These are phyloP conservation scores for Piloderma croceum DNA, from an alignment of 768 basidiomycete genomes.

Conservation along the genomic window DNA sequence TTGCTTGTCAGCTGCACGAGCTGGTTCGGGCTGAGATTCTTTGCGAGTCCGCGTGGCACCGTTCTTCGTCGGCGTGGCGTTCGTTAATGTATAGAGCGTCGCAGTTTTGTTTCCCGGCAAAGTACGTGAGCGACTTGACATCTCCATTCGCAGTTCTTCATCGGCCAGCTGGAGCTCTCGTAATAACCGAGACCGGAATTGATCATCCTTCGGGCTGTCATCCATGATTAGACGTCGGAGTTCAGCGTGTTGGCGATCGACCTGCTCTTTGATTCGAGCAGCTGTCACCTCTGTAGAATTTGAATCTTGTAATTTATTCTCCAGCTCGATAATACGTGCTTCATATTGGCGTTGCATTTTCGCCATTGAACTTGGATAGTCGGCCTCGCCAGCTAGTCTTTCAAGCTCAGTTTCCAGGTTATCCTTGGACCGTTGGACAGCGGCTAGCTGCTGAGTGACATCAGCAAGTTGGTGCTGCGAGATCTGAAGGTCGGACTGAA, in stretches of 20 bases:
- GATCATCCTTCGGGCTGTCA: slow-evolving; percentile 50
- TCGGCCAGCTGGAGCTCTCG: slow-evolving; percentile 60
- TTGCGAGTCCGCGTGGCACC: slow-evolving; percentile 31
- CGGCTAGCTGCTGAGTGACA: slow-evolving; percentile 44
- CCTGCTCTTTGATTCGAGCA: slow-evolving; percentile 51
- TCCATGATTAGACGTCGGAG: slow-evolving; percentile 60
- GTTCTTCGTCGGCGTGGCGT: slow-evolving; percentile 46
- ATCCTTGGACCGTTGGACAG: slow-evolving; percentile 57
- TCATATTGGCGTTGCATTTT: slow-evolving; percentile 63
- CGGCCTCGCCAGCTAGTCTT: slow-evolving; percentile 56
- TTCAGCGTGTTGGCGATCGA: slow-evolving; percentile 67
- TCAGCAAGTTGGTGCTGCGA: slow-evolving; percentile 52
- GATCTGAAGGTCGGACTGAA: slow-evolving; percentile 57
- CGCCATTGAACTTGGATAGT: slow-evolving; percentile 47
- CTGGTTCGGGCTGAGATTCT: slow-evolving; percentile 29
- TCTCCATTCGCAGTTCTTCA: slow-evolving; percentile 48
- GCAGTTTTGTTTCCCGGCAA: slow-evolving; percentile 1
- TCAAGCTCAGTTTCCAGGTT: slow-evolving; percentile 64
- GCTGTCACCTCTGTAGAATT: slow-evolving; percentile 45
- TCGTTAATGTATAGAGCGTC: slow-evolving; percentile 32
- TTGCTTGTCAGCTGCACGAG: slow-evolving; percentile 42
- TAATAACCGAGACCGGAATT: slow-evolving; percentile 57
- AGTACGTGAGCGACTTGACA: slow-evolving; percentile 34
- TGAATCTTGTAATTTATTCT: slow-evolving; percentile 54
- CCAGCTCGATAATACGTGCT: slow-evolving; percentile 53